phyloP scores from a whole-genome alignment of 225 moss, liverwort and hornwort species.

The Anthoceros angustus region DNA sequence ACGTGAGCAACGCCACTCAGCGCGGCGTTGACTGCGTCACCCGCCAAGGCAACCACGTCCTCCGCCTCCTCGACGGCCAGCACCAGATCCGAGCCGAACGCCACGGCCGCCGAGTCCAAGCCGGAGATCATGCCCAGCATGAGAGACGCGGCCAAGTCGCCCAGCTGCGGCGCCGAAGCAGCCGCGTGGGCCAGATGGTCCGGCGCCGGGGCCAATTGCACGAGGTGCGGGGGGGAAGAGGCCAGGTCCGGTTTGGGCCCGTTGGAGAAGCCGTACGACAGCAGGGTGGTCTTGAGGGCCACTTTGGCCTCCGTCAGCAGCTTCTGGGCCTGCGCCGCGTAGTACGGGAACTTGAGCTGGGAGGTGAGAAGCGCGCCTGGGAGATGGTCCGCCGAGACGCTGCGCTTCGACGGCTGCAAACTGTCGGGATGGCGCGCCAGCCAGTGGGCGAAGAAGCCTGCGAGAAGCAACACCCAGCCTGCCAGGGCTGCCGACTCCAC shows the following conservation, averaged over 20 bases:
- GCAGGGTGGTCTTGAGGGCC: conserved; percentile 33
- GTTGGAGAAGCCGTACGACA: conserved; percentile 17
- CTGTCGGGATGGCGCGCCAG: conserved; percentile 25
- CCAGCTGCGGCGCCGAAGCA: conserved; percentile 14
- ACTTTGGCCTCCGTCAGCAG: conserved; percentile 58
- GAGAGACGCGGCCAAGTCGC: conserved; percentile 10
- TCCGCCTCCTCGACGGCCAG: conserved; percentile 39
- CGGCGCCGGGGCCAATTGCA: not conserved
- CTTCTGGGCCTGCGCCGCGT: conserved; percentile 70
- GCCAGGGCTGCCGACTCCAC: conserved; percentile 42
- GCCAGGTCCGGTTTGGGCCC: conserved; percentile 16
- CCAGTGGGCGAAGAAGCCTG: conserved; percentile 47
- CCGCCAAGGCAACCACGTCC: conserved; percentile 19
- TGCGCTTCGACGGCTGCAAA: not conserved
- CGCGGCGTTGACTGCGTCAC: not conserved
- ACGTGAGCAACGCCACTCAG: not conserved
- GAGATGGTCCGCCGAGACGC: conserved; percentile 21
- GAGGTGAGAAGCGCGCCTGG: conserved; percentile 67
- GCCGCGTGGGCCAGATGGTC: conserved; percentile 10
- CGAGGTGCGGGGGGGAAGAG: conserved; percentile 13
- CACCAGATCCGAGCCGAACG: conserved; percentile 38
- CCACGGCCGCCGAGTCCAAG: conserved; percentile 34
- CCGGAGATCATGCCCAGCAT: conserved; percentile 11
- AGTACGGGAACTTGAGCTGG: conserved; percentile 80
- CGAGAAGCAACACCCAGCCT: conserved; percentile 36